Evolutionary conservation across 768 basidiomycete genomes (phyloP).

Genomic region (Phylloporus sp.): DNA sequence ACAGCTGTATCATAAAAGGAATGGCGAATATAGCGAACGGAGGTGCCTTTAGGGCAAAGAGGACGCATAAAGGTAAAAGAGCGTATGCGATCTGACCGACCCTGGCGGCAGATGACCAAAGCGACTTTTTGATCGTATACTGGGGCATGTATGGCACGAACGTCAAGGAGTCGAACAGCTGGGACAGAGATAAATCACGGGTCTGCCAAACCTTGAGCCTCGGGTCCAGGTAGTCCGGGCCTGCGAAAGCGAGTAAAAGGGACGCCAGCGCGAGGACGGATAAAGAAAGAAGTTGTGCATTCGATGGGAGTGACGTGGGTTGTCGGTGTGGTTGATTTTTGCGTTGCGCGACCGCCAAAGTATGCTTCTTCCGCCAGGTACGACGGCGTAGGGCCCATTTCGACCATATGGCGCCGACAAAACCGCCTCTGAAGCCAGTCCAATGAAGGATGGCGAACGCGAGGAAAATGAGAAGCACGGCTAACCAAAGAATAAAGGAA

Average conservation of each 20-base stretch:
- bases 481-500: slow-evolving; percentile 57
- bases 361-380: slow-evolving; percentile 51
- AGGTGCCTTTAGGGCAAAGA: slow-evolving; percentile 65
- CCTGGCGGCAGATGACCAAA: slow-evolving; percentile 67
- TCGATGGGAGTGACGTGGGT: slow-evolving; percentile 51
- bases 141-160: slow-evolving; percentile 42
- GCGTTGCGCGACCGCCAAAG: slow-evolving; percentile 32
- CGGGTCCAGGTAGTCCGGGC: slow-evolving; percentile 66
- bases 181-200: slow-evolving; percentile 19
- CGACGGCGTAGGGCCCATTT: slow-evolving; percentile 55
- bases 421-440: slow-evolving; percentile 38
- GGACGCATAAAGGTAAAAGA: slow-evolving; percentile 62
- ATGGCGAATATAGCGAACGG: slow-evolving; percentile 70
- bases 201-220: slow-evolving; percentile 41
- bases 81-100: slow-evolving; percentile 69
- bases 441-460: slow-evolving; percentile 39
- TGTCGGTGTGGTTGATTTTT: slow-evolving; percentile 36
- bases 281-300: slow-evolving; percentile 55
- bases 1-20: slow-evolving; percentile 55
- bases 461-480: slow-evolving; percentile 40
- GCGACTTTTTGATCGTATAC: slow-evolving; percentile 59
- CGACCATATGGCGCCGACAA: slow-evolving; percentile 48
- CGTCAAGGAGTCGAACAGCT: slow-evolving; percentile 27
- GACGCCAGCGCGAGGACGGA: slow-evolving; percentile 39
- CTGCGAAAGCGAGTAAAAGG: slow-evolving; percentile 48